Percentiles rank a stretch among this genome's conserved stretches.
Conservation (phyloP, 2,329 filamentous ascomycete species). For the Fusarium sambucinum region DNA sequence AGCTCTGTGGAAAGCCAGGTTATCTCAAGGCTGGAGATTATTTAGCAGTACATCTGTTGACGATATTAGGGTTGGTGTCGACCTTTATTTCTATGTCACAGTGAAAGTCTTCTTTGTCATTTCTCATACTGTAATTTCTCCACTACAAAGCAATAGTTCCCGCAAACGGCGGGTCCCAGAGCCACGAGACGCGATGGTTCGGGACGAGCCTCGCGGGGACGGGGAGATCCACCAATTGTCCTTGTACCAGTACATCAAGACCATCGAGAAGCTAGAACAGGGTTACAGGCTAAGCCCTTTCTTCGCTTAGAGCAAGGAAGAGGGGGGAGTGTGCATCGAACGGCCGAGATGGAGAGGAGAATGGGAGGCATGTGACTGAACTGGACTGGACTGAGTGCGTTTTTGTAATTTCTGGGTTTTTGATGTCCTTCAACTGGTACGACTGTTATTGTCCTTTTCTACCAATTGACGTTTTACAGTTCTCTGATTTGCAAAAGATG, state of each 20-base stretch:
- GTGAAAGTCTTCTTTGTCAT: not conserved
- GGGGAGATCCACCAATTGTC: slow-evolving; percentile 23
- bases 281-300: slow-evolving; percentile 9
- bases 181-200: slow-evolving; percentile 32
- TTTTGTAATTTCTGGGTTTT: slow-evolving; percentile 19
- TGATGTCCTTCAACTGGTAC: not conserved
- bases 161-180: slow-evolving; percentile 15
- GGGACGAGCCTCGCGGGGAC: slow-evolving; percentile 38
- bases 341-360: slow-evolving; percentile 22
- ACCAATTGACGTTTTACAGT: not conserved
- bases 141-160: slow-evolving; percentile 31
- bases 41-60: not conserved
- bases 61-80: not conserved
- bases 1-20: not conserved
- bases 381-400: slow-evolving; percentile 10
- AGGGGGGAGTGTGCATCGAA: slow-evolving; percentile 35
- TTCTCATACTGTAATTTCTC: slow-evolving; percentile 30
- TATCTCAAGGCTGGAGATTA: not conserved
- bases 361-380: slow-evolving; percentile 33
- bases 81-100: not conserved
- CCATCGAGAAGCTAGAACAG: slow-evolving; percentile 13
- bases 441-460: not conserved
- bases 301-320: slow-evolving; percentile 17
- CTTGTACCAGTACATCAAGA: slow-evolving; percentile 30
- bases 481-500: slow-evolving; percentile 1